These are phyloP conservation scores for Penicillium crustosum DNA, from an alignment of 2,329 filamentous ascomycete genomes.

Conservation along the genomic window DNA sequence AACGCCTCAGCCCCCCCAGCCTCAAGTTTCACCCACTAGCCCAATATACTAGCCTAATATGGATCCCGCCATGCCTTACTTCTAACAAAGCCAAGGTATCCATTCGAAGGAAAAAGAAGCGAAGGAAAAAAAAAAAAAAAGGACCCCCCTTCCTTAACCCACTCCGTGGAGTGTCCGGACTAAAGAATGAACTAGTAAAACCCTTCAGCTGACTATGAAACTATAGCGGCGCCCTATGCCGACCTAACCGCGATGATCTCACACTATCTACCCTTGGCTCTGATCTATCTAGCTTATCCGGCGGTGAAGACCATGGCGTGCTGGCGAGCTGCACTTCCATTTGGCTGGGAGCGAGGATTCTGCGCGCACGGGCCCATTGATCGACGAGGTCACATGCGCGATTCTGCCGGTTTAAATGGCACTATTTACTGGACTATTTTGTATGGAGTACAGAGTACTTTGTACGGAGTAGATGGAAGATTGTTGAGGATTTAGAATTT, in stretches of 20 bases:
- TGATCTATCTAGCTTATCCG: constrained; percentile 17
- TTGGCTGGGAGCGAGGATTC: not conserved
- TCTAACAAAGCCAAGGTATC: not conserved
- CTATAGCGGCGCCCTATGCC: constrained; percentile 21
- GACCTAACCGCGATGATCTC: constrained; percentile 26
- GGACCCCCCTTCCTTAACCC: not conserved
- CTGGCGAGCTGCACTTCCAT: not conserved
- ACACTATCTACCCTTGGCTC: constrained; percentile 16
- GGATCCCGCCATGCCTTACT: constrained; percentile 3
- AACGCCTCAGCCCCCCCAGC: not conserved
- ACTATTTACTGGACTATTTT: not conserved
- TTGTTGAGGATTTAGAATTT: not conserved
- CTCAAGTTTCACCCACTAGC: constrained; percentile 4
- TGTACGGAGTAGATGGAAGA: not conserved
- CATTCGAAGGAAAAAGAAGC: constrained; percentile 7
- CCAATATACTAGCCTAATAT: constrained; percentile 4
- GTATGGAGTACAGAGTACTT: not conserved
- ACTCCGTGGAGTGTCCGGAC: not conserved
- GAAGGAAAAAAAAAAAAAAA: constrained; percentile 1
- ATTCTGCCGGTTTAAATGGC: constrained; percentile 1
- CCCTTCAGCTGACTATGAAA: not conserved
- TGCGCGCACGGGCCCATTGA: constrained; percentile 10
- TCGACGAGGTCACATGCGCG: constrained; percentile 25
- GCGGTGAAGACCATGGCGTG: constrained; percentile 22
- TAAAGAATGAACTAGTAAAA: constrained; percentile 1